phyloP scores from a whole-genome alignment of 176 grass and related monocot genomes.

The Typha latifolia region DNA sequence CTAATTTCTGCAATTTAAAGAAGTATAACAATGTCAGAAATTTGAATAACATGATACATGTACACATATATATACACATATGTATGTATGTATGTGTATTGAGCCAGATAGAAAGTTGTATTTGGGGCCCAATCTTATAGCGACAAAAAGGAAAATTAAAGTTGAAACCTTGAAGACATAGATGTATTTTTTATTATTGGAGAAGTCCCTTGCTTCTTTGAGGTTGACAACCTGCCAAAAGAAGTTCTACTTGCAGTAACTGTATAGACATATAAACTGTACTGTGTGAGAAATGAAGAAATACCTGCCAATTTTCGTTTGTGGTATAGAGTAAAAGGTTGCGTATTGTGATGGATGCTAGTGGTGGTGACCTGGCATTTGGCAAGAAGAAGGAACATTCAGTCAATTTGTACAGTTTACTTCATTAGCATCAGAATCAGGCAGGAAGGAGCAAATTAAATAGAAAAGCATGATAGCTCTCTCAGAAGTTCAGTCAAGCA shows the following conservation, averaged over 20 bases:
- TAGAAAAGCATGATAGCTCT: constrained; percentile 3
- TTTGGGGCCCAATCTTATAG: not conserved
- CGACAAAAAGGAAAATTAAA: not conserved
- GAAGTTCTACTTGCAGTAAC: not conserved
- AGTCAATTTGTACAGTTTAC: too few relatives aligned
- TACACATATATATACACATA: not conserved
- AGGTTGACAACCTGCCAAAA: constrained; percentile 78
- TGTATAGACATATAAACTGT: not conserved
- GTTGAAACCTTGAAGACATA: constrained; percentile 95
- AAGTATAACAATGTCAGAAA: constrained; percentile 10
- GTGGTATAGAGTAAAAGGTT: constrained; percentile 92
- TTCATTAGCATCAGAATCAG: too few relatives aligned
- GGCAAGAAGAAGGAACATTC: not conserved
- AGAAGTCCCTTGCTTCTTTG: constrained; percentile 99
- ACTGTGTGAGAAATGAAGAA: constrained; percentile 5
- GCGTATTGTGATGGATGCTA: constrained; percentile 84
- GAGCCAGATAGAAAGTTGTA: not conserved
- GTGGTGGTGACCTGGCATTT: constrained; percentile 66
- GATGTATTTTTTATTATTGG: constrained; percentile 84
- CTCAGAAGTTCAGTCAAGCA: constrained; percentile 4
- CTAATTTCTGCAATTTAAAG: constrained; percentile 70
- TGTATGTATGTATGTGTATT: not conserved
- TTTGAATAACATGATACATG: not conserved
- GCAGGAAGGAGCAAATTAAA: constrained; percentile 1
- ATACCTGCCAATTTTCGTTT: constrained; percentile 99